A percentile compares a stretch with the other conserved stretches of the same genome.
These are phyloP conservation scores for Olyra latifolia DNA, from an alignment of 176 grass and related monocot species.

Conservation along the genomic window DNA sequence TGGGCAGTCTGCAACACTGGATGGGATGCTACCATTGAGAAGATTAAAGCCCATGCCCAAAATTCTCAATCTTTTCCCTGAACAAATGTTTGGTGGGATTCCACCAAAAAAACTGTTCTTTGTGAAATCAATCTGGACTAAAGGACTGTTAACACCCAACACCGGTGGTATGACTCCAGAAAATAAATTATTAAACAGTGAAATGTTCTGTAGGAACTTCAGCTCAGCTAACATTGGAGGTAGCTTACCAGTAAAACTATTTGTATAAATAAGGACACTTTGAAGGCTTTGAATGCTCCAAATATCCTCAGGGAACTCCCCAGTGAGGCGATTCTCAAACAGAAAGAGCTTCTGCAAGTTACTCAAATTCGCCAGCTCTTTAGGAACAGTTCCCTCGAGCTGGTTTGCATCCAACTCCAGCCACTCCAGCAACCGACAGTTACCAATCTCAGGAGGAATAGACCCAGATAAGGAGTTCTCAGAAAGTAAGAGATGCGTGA, in stretches of 20 bases:
- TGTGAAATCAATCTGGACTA: slow-evolving; percentile 54
- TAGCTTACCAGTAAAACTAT: slow-evolving; percentile 46
- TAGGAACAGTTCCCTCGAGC: slow-evolving; percentile 53
- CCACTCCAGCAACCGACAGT: slow-evolving; percentile 26
- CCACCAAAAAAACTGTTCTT: slow-evolving; percentile 60
- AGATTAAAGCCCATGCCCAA: slow-evolving; percentile 60
- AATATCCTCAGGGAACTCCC: slow-evolving; percentile 65
- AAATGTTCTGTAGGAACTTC: slow-evolving; percentile 50
- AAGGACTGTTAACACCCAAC: slow-evolving; percentile 52
- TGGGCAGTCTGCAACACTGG: slow-evolving; percentile 44
- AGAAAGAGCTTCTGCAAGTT: slow-evolving; percentile 45
- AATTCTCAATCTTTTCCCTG: slow-evolving; percentile 49
- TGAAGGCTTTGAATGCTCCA: slow-evolving; percentile 56
- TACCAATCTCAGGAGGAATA: slow-evolving; percentile 65
- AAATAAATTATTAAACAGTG: slow-evolving; percentile 51
- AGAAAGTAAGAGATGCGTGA: slow-evolving; percentile 51
- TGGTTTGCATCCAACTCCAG: slow-evolving; percentile 60
- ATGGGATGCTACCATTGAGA: slow-evolving; percentile 73
- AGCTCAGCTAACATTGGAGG: slow-evolving; percentile 50
- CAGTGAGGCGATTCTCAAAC: slow-evolving; percentile 41
- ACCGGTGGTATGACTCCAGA: slow-evolving; percentile 49
- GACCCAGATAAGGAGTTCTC: slow-evolving; percentile 65
- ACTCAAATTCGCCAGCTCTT: slow-evolving; percentile 44
- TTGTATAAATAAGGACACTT: slow-evolving; percentile 41
- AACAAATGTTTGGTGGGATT: slow-evolving; percentile 75